Percentiles rank a stretch among this genome's conserved stretches.
Evolutionary conservation across 1,284 basidiomycete genomes (phyloP).

Genomic region (Melampsora larici-populina): DNA sequence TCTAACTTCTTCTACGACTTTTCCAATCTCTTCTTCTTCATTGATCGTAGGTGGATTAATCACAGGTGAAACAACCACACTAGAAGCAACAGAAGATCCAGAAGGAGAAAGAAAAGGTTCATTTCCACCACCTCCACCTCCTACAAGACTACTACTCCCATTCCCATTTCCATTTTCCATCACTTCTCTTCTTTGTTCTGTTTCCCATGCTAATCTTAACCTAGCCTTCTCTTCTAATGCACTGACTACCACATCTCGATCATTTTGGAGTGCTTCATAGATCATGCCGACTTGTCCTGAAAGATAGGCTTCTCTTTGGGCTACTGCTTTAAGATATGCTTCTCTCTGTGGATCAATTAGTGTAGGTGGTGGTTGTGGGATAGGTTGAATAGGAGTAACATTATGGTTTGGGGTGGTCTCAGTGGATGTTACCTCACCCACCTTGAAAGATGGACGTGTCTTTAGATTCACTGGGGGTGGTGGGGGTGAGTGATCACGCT

Average conservation of each 20-base stretch:
- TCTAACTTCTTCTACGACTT: neutral
- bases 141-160: too few relatives aligned
- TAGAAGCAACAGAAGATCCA: neutral
- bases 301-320: constrained; percentile 13
- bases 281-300: neutral
- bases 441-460: constrained; percentile 5
- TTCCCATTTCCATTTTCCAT: too few relatives aligned
- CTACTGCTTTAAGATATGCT: constrained; percentile 19
- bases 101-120: neutral
- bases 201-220: constrained; percentile 1
- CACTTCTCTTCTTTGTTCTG: neutral
- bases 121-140: neutral
- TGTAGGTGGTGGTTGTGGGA: constrained; percentile 1
- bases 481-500: constrained; percentile 8
- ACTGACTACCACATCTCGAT: neutral
- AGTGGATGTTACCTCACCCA: neutral
- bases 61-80: neutral
- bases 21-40: neutral
- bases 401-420: neutral
- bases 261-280: constrained; percentile 12
- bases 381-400: neutral
- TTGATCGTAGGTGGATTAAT: neutral
- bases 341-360: constrained; percentile 18
- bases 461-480: constrained; percentile 27
- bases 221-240: constrained; percentile 26